Conservation (phyloP, 805 yeast species). For the Kluyveromyces starmeri region DNA sequence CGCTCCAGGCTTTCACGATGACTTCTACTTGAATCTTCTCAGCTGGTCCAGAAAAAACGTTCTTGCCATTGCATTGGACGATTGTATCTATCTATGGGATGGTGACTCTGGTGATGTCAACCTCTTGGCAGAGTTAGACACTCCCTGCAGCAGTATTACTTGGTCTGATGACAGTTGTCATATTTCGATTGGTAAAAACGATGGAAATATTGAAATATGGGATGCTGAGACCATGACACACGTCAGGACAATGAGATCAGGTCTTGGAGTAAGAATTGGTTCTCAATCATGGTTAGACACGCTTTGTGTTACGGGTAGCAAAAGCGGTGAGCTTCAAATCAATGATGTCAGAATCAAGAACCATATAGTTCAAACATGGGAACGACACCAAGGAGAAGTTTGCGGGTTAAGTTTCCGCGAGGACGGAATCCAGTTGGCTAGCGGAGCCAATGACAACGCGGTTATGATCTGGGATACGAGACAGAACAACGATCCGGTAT, state of each 20-base stretch:
- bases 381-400: slow-evolving; percentile 76
- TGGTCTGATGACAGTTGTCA: slow-evolving; percentile 93
- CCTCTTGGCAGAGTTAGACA: slow-evolving; percentile 50
- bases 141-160: slow-evolving; percentile 42
- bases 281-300: slow-evolving; percentile 81
- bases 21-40: slow-evolving; percentile 77
- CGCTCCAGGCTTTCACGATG: slow-evolving; percentile 92
- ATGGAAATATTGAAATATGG: slow-evolving; percentile 88
- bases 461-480: slow-evolving; percentile 92
- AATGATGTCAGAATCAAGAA: slow-evolving; percentile 83
- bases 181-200: slow-evolving; percentile 72
- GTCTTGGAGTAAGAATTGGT: slow-evolving; percentile 69
- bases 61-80: slow-evolving; percentile 82
- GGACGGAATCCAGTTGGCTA: slow-evolving; percentile 80
- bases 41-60: slow-evolving; percentile 82
- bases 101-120: slow-evolving; percentile 76
- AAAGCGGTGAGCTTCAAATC: slow-evolving; percentile 74
- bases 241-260: slow-evolving; percentile 64
- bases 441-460: slow-evolving; percentile 91
- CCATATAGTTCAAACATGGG: slow-evolving; percentile 55
- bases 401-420: slow-evolving; percentile 83
- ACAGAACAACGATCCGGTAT: slow-evolving; percentile 49
- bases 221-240: slow-evolving; percentile 72
- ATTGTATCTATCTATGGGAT: slow-evolving; percentile 84
- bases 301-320: slow-evolving; percentile 75